phyloP scores from a whole-genome alignment of 2,329 filamentous ascomycete species.

The Fusarium nisikadoi region DNA sequence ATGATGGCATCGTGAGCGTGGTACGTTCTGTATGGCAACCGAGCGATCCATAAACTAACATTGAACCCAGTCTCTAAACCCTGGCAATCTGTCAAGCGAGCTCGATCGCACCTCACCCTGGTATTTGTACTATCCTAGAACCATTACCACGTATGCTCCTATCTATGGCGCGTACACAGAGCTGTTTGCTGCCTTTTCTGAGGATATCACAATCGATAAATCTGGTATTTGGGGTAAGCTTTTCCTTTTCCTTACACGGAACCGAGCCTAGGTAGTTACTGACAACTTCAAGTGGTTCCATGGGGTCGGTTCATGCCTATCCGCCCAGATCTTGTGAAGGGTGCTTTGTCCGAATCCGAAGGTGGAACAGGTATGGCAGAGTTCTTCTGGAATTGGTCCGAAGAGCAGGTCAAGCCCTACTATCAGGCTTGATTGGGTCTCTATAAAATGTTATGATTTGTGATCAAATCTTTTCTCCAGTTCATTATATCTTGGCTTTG shows the following conservation, averaged over 20 bases:
- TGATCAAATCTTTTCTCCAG: not conserved
- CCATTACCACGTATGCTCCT: slow-evolving; percentile 34
- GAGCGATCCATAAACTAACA: not conserved
- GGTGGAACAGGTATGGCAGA: slow-evolving; percentile 52
- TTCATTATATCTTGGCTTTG: not conserved
- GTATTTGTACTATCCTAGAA: slow-evolving; percentile 36
- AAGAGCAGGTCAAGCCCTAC: slow-evolving; percentile 50
- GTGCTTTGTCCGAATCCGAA: slow-evolving; percentile 48
- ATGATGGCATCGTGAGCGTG: slow-evolving; percentile 44
- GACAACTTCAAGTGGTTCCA: slow-evolving; percentile 40
- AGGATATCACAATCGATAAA: slow-evolving; percentile 54
- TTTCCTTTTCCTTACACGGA: not conserved
- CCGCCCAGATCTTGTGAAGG: slow-evolving; percentile 47
- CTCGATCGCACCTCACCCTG: slow-evolving; percentile 41
- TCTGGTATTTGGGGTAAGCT: slow-evolving; percentile 47
- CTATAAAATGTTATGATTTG: not conserved
- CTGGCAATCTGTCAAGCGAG: slow-evolving; percentile 39
- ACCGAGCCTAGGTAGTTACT: not conserved
- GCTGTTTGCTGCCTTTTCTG: slow-evolving; percentile 58
- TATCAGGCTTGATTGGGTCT: not conserved
- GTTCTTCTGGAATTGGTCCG: slow-evolving; percentile 56
- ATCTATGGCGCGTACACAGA: slow-evolving; percentile 60
- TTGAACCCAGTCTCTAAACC: slow-evolving; percentile 34
- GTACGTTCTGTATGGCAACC: not conserved
- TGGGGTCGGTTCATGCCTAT: slow-evolving; percentile 51